phyloP scores from a whole-genome alignment of 306 rosid species.

The Carpinus fangiana region DNA sequence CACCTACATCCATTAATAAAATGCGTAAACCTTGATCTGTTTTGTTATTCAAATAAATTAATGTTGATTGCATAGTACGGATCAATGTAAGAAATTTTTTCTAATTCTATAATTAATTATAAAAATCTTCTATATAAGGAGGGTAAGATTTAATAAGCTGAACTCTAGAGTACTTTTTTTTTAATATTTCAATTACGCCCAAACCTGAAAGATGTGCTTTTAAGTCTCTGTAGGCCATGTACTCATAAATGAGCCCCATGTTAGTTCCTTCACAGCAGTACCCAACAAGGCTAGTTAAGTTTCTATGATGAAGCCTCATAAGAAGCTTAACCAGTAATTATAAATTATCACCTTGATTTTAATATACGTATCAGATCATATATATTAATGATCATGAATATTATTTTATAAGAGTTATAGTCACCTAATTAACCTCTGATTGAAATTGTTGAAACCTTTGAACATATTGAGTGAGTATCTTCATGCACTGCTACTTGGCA shows the following conservation, averaged over 20 bases:
- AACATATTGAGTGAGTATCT: conserved; percentile 48
- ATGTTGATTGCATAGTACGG: not conserved
- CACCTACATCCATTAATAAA: conserved; percentile 7
- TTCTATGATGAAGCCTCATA: conserved; percentile 38
- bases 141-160: not conserved
- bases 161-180: not conserved
- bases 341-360: not conserved
- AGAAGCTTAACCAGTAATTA: conserved; percentile 28
- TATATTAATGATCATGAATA: not conserved
- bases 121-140: too few relatives aligned
- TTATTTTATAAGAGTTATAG: not conserved
- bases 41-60: not conserved
- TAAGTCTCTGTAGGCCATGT: conserved; percentile 38
- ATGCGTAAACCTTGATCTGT: not conserved
- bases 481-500: conserved; percentile 57
- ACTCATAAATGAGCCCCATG: conserved; percentile 43
- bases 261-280: conserved; percentile 34
- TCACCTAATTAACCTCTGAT: conserved; percentile 56
- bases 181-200: not conserved
- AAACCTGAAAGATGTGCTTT: conserved; percentile 40
- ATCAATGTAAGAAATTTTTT: not conserved
- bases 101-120: too few relatives aligned
- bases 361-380: not conserved
- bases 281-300: conserved; percentile 38
- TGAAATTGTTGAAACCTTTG: conserved; percentile 53